These are phyloP conservation scores for Petunia axillaris DNA, from an alignment of 257 asterid genomes.

Conservation along the genomic window DNA sequence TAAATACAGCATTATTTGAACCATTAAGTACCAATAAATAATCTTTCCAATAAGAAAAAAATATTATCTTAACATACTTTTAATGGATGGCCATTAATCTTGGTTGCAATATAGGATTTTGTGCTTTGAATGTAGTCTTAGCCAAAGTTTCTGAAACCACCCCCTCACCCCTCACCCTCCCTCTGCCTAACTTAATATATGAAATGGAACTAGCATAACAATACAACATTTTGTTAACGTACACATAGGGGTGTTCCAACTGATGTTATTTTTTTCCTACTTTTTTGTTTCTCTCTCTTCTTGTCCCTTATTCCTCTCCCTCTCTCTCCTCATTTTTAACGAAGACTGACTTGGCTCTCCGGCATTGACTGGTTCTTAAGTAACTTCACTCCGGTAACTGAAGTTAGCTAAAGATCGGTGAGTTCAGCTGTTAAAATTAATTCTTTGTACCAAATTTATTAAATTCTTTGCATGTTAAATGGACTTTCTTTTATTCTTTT, in stretches of 20 bases:
- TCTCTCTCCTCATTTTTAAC: constrained; percentile 37
- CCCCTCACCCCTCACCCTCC: neutral
- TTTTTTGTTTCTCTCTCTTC: constrained; percentile 36
- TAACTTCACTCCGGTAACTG: constrained; percentile 43
- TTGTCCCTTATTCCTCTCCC: constrained; percentile 30
- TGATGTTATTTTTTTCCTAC: constrained; percentile 25
- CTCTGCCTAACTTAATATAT: neutral
- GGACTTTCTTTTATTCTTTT: constrained; percentile 17
- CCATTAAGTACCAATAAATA: constrained; percentile 8
- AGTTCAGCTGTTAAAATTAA: constrained; percentile 40
- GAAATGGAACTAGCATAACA: constrained; percentile 37
- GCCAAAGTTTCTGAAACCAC: constrained; percentile 3
- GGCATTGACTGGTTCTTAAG: constrained; percentile 60
- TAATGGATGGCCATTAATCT: constrained; percentile 21
- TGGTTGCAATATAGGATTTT: constrained; percentile 30
- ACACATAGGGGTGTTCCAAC: constrained; percentile 29
- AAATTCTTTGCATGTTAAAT: constrained; percentile 11
- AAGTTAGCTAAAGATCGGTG: constrained; percentile 57
- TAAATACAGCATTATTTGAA: neutral
- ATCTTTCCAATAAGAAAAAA: constrained; percentile 20
- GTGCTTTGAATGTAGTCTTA: constrained; percentile 36
- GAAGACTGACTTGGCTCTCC: constrained; percentile 57
- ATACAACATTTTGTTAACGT: constrained; percentile 33
- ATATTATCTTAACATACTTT: constrained; percentile 3
- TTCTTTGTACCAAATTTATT: neutral